Percentiles rank a stretch among this genome's conserved stretches.
Evolutionary conservation across 306 rosid genomes (phyloP).

Genomic region (Citrullus amarus): DNA sequence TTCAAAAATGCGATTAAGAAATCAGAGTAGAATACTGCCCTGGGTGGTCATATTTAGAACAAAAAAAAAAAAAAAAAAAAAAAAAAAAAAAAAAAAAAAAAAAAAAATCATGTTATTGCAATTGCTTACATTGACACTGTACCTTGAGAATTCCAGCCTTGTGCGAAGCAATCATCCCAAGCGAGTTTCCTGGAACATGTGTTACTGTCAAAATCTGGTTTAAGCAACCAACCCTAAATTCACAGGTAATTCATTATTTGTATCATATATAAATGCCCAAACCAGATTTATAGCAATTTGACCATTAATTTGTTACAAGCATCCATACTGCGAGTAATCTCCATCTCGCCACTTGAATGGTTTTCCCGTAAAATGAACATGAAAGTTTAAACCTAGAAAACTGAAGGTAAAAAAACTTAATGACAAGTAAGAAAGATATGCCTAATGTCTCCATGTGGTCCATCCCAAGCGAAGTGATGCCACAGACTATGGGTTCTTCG

Average conservation of each 20-base stretch:
- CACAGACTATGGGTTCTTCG: conserved; percentile 55
- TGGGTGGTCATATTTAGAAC: conserved; percentile 17
- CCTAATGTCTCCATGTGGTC: conserved; percentile 65
- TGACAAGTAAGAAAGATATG: conserved; percentile 15
- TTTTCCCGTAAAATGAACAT: neutral
- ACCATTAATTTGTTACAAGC: neutral
- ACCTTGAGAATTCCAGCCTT: conserved; percentile 84
- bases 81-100: conserved; percentile 10
- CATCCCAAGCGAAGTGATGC: conserved; percentile 70
- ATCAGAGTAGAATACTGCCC: conserved; percentile 17
- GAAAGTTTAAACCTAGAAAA: conserved; percentile 7
- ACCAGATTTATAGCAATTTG: neutral
- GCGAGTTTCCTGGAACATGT: conserved; percentile 42
- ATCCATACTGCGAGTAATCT: neutral
- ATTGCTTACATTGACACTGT: conserved; percentile 10
- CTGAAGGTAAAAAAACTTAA: neutral
- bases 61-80: conserved; percentile 7
- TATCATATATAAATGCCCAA: neutral
- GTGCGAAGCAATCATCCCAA: conserved; percentile 53
- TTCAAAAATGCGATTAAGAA: conserved; percentile 16
- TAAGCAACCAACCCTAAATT: neutral
- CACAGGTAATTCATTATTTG: neutral
- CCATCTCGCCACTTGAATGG: neutral
- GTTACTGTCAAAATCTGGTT: neutral
- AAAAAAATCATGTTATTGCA: conserved; percentile 14